These are phyloP conservation scores for Pseudocercospora crystallina DNA, from an alignment of 2,329 filamentous ascomycete species.

Conservation along the genomic window DNA sequence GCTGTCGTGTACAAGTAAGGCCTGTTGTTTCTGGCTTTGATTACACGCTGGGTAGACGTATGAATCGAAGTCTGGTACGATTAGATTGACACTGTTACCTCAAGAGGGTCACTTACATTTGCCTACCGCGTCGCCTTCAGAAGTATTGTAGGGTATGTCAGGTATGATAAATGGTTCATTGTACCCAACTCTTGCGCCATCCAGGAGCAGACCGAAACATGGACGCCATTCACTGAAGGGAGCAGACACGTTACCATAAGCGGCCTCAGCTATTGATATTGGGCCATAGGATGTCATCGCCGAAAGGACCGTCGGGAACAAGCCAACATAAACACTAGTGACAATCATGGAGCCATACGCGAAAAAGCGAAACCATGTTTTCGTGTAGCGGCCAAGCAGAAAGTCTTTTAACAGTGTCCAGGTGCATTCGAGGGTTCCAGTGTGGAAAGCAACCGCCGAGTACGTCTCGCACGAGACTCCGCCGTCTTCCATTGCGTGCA, in stretches of 20 bases:
- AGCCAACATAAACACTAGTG: background rate
- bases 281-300: slow-evolving; percentile 5
- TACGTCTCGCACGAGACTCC: slow-evolving; percentile 4
- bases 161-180: background rate
- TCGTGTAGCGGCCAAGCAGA: background rate
- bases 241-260: background rate
- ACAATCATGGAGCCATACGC: slow-evolving; percentile 1
- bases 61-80: too few species aligned
- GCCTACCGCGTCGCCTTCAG: too few species aligned
- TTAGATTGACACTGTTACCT: too few species aligned
- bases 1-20: too few species aligned
- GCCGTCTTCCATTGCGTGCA: background rate
- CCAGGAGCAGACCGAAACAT: background rate
- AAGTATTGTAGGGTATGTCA: background rate
- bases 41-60: too few species aligned
- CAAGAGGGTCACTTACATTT: too few species aligned
- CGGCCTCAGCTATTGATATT: background rate
- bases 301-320: slow-evolving; percentile 1
- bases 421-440: background rate
- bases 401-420: background rate
- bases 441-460: slow-evolving; percentile 1
- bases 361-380: background rate
- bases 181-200: background rate
- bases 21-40: too few species aligned
- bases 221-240: background rate